A percentile compares a stretch with the other conserved stretches of the same genome.
Conservation (phyloP, 495 filamentous ascomycete genomes). For the Chaetomium fimeti region DNA sequence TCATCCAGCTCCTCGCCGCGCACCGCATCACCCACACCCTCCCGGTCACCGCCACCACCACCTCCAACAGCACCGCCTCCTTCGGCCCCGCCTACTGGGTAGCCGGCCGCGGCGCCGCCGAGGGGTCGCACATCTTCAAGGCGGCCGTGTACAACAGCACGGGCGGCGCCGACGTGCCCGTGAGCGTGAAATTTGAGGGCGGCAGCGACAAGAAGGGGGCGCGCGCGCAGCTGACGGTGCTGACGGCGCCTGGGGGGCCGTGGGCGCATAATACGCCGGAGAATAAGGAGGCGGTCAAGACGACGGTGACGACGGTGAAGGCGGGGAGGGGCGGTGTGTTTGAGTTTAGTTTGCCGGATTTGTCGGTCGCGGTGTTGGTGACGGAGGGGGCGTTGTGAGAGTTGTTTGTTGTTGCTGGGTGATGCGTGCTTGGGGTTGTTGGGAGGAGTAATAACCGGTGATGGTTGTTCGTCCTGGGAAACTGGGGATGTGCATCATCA, state of each 20-base stretch:
- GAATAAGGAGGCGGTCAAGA: conserved; percentile 41
- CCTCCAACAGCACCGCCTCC: background rate
- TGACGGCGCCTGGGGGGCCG: conserved; percentile 49
- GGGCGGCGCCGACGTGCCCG: conserved; percentile 40
- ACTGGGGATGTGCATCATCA: too few species aligned
- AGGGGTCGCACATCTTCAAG: conserved; percentile 54
- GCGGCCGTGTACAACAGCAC: conserved; percentile 65
- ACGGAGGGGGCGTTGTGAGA: conserved; percentile 11
- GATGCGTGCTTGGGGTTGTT: background rate
- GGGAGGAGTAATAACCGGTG: too few species aligned
- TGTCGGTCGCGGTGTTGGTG: conserved; percentile 55
- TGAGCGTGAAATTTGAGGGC: conserved; percentile 54
- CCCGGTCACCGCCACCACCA: conserved; percentile 44
- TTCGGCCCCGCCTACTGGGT: conserved; percentile 61
- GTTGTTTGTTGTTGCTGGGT: background rate
- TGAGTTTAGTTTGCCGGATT: conserved; percentile 48
- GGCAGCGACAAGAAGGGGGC: conserved; percentile 32
- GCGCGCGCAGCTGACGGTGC: conserved; percentile 55
- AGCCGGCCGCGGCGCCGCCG: conserved; percentile 38
- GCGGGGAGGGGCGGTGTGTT: conserved; percentile 49
- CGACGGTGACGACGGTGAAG: conserved; percentile 42
- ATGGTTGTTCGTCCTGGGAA: too few species aligned
- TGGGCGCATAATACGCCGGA: conserved; percentile 42
- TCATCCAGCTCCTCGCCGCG: conserved; percentile 47
- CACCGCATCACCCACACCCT: conserved; percentile 58